Percentiles rank a stretch among this genome's conserved stretches.
These are phyloP conservation scores for Xylaria sp. DNA, from an alignment of 2,329 filamentous ascomycete genomes.

Conservation along the genomic window DNA sequence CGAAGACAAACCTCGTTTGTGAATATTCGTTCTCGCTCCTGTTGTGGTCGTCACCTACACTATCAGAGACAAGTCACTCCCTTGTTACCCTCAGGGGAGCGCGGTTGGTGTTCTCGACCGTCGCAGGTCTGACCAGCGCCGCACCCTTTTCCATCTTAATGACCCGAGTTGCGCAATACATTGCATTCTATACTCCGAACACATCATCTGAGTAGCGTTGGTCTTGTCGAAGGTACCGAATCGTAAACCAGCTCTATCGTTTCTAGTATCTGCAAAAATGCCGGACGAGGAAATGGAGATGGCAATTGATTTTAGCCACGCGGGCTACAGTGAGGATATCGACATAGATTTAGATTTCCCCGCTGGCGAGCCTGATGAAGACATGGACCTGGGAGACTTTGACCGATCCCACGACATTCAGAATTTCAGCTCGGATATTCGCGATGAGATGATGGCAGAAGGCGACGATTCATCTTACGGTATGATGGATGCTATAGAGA, in stretches of 20 bases:
- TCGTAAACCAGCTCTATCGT: neutral
- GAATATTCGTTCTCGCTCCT: neutral
- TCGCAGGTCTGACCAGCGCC: neutral
- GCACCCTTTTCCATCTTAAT: neutral
- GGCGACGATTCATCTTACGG: constrained; percentile 32
- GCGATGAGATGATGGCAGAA: constrained; percentile 34
- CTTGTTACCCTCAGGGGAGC: neutral
- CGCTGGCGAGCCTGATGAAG: constrained; percentile 30
- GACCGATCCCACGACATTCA: constrained; percentile 28
- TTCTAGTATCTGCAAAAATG: constrained; percentile 23
- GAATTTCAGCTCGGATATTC: constrained; percentile 30
- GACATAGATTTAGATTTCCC: constrained; percentile 34
- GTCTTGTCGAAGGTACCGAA: neutral
- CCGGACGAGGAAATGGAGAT: constrained; percentile 34
- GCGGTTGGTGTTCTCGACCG: neutral
- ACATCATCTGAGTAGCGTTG: neutral
- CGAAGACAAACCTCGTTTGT: neutral
- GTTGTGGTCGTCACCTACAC: neutral
- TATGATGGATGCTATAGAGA: constrained; percentile 32
- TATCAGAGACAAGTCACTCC: too few relatives aligned
- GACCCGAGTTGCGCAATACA: constrained; percentile 4
- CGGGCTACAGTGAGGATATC: constrained; percentile 31
- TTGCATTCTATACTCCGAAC: neutral
- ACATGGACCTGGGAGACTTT: constrained; percentile 32
- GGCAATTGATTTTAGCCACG: constrained; percentile 29